Base-by-base conservation (phyloP, 192 early-diverging fungal genomes). In the Podila horticola region DNA sequence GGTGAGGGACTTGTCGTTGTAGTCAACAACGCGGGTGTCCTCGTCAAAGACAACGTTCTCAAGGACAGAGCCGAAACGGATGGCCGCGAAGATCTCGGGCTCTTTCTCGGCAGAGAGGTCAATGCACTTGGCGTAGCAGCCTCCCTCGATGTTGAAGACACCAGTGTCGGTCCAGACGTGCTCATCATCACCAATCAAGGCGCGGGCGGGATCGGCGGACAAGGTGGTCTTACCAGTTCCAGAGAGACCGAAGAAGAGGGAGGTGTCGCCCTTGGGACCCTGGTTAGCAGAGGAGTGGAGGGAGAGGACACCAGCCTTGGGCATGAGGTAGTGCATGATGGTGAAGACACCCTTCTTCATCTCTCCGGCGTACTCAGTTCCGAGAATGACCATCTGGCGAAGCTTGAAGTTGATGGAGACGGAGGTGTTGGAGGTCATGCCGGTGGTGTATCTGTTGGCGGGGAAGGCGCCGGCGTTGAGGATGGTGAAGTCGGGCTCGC, bases 341-440 rank as follows among this genome's bases (percentile, higher is more conserved):
- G 96, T 97, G 88, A 98, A 97, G 68, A 92, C 86, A 83, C 97
- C 97, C 93, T 99, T 99, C 91, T 99, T 99, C 97, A 99, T 99
- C 88, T 99, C 97, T 82, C 97, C 97, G 69, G 97, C 97, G 83
- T 99, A 99, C 86, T 97, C 94, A 70, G 96, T 96, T 69, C 97
- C 97, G 64, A 99, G 91, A 66, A 99, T 99, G 58, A 99, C 94
- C 97, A 99, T 99, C 86, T 99, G 95, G 55, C 86, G 83, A 84
- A 93, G 91, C 86, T 95, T 93, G 74, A 99, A 99, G 93, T 94
- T 95, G 84, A 99, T 86, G 20, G 95, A 88, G 49, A 99, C 93
- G 62, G 93, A 95, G 70, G 97, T 99, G 67, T 88, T 90, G 67
- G 95, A 97, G 64, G 96, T 97, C 95, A 99, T 97, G 63, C 97